These are phyloP conservation scores for Petunia secreta DNA, from an alignment of 257 asterid genomes.

Conservation along the genomic window DNA sequence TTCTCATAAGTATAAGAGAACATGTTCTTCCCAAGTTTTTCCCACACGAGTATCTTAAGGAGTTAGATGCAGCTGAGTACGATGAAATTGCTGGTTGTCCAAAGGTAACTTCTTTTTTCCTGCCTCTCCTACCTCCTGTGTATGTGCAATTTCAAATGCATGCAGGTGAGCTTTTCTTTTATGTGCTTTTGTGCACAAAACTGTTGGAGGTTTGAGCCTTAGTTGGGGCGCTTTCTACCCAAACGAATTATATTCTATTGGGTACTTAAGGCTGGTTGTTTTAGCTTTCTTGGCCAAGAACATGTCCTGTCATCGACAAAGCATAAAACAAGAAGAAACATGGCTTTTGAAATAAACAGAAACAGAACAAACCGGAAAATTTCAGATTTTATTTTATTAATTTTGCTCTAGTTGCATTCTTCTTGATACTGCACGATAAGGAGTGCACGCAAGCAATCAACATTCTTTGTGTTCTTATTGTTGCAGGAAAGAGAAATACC, in stretches of 20 bases:
- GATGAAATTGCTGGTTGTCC: constrained; percentile 73
- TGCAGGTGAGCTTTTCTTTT: neutral
- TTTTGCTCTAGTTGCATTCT: constrained; percentile 5
- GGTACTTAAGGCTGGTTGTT: no score
- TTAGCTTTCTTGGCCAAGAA: no score
- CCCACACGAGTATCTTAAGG: constrained; percentile 59
- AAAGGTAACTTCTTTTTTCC: constrained; percentile 17
- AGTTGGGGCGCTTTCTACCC: no score
- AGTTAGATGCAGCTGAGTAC: constrained; percentile 84
- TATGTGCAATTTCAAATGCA: neutral
- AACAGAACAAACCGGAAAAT: no score
- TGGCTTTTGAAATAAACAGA: no score
- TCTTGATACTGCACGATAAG: neutral
- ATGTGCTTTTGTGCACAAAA: neutral
- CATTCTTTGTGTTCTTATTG: constrained; percentile 21
- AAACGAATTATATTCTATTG: no score
- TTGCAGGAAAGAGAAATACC: constrained; percentile 36
- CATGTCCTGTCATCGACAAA: no score
- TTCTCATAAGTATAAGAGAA: constrained; percentile 69
- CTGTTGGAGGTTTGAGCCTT: no score
- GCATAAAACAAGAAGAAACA: no score
- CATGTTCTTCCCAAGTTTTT: constrained; percentile 76
- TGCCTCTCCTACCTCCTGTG: neutral
- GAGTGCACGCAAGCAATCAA: neutral
- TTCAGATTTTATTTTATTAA: neutral